Conservation (phyloP, 306 rosid genomes). For the Morella rubra region DNA sequence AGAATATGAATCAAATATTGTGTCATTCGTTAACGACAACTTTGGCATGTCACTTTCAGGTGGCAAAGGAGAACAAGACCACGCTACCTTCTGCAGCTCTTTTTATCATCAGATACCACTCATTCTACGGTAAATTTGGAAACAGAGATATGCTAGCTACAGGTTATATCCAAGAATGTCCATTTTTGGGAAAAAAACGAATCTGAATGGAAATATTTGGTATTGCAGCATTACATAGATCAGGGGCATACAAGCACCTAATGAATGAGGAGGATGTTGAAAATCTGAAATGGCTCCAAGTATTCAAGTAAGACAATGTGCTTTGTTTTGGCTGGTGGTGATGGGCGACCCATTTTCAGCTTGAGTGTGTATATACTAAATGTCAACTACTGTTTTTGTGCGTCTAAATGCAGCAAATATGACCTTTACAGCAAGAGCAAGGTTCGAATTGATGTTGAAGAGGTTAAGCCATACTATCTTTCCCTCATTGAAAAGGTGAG, state of each 20-base stretch:
- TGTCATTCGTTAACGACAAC: background rate
- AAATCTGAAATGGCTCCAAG: constrained; percentile 70
- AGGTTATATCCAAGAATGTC: background rate
- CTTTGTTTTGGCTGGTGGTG: background rate
- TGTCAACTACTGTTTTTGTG: background rate
- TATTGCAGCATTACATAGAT: constrained; percentile 65
- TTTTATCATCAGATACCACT: constrained; percentile 83
- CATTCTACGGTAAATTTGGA: constrained; percentile 59
- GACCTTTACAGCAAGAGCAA: constrained; percentile 91
- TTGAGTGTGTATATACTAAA: background rate
- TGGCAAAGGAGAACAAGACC: constrained; percentile 62
- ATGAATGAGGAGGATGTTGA: constrained; percentile 75
- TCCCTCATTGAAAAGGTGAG: constrained; percentile 70
- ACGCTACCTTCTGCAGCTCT: constrained; percentile 81
- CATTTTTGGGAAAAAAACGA: background rate
- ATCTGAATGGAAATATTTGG: background rate
- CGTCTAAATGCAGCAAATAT: constrained; percentile 52
- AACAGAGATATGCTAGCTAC: background rate
- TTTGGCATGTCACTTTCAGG: constrained; percentile 40
- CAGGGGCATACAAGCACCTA: constrained; percentile 65
- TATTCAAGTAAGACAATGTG: constrained; percentile 57
- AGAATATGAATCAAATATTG: background rate
- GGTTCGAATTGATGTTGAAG: constrained; percentile 54
- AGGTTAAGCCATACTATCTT: constrained; percentile 77
- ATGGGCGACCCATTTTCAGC: background rate